Evolutionary conservation across 1,139 yeast genomes (phyloP).

Genomic region (Yamadazyma jaroonii): DNA sequence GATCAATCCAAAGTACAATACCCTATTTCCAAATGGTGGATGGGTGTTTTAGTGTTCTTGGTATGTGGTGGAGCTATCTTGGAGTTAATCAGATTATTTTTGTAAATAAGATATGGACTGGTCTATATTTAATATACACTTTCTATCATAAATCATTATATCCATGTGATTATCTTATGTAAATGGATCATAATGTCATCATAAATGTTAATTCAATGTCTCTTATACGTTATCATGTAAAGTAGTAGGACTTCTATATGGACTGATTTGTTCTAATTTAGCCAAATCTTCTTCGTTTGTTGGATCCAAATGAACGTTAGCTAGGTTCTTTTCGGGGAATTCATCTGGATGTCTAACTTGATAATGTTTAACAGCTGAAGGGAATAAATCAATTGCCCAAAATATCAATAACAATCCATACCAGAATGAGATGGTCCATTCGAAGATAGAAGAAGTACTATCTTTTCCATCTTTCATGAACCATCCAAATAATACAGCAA

Average conservation of each 20-base stretch:
- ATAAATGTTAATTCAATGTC: too few relatives aligned
- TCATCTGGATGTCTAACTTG: conserved; percentile 24
- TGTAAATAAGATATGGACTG: neutral
- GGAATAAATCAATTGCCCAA: conserved; percentile 69
- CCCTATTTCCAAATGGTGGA: conserved; percentile 60
- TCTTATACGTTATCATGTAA: neutral
- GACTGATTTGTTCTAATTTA: conserved; percentile 15
- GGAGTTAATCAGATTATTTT: conserved; percentile 40
- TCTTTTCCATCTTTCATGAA: conserved; percentile 35
- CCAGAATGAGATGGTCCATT: conserved; percentile 84
- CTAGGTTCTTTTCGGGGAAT: conserved; percentile 13
- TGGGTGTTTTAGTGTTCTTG: conserved; percentile 61
- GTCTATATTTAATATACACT: conserved; percentile 2
- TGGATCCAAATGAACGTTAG: conserved; percentile 13
- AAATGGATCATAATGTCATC: too few relatives aligned
- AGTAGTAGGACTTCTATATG: conserved; percentile 15
- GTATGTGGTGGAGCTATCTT: conserved; percentile 82
- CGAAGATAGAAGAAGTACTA: conserved; percentile 59
- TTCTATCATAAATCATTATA: neutral
- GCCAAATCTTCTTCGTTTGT: conserved; percentile 11
- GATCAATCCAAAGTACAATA: conserved; percentile 30
- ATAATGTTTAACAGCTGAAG: conserved; percentile 47
- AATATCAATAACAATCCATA: conserved; percentile 69
- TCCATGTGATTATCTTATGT: too few relatives aligned
- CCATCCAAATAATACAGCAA: conserved; percentile 70